These are phyloP conservation scores for Termitomyces sp. DNA, from an alignment of 768 basidiomycete species.

Conservation along the genomic window DNA sequence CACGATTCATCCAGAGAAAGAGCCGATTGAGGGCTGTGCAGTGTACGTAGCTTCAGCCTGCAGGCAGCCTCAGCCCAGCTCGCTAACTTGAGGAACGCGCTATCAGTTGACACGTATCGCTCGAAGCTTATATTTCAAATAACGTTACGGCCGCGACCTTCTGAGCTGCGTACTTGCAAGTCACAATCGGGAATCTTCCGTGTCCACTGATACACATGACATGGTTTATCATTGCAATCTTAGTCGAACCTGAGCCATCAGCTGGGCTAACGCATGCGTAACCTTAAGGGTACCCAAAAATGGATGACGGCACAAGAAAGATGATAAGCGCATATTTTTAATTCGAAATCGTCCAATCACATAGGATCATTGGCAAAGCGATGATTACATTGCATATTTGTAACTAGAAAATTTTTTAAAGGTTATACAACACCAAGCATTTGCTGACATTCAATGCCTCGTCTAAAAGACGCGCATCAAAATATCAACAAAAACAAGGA, in stretches of 20 bases:
- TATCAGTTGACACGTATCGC: background rate
- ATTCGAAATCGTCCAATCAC: too few species aligned
- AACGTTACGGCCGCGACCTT: background rate
- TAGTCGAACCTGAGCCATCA: background rate
- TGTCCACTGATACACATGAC: background rate
- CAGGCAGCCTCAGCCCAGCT: background rate
- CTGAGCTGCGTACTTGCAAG: background rate
- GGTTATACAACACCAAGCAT: slow-evolving; percentile 8
- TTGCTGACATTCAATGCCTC: slow-evolving; percentile 11
- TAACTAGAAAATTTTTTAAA: too few species aligned
- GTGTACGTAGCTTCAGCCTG: background rate
- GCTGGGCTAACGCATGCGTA: background rate
- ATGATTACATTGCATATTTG: too few species aligned
- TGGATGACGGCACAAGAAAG: background rate
- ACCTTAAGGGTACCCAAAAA: background rate
- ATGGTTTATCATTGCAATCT: background rate
- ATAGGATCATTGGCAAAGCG: too few species aligned
- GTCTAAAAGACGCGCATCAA: slow-evolving; percentile 9
- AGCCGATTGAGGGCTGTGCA: too few species aligned
- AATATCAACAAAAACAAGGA: slow-evolving; percentile 15
- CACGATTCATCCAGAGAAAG: background rate
- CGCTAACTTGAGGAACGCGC: background rate
- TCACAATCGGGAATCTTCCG: background rate
- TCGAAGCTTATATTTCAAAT: background rate
- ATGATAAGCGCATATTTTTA: background rate